Base-by-base conservation (phyloP, 176 grass and related monocot species). In the Pontederia crassipes region DNA sequence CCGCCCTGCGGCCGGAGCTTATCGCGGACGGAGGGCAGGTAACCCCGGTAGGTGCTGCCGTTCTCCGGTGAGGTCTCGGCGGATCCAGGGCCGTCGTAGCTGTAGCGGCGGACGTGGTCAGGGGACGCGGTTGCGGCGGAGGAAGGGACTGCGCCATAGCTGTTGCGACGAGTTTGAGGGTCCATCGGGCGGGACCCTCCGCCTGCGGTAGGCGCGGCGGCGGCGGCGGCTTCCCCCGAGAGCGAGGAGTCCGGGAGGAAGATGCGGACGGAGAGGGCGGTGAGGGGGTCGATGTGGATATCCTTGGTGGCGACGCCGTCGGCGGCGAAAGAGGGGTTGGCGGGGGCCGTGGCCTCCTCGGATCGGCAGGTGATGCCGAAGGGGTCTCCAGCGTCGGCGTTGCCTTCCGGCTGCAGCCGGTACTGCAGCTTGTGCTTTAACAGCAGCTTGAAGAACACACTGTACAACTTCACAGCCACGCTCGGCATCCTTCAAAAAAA, bases 381-480 rank as follows among this genome's bases (percentile, higher is more conserved):
- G 46, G 65, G 29, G 67, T 26, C 57, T 4, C 28, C 52, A 14
- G 45, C 62, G 0, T 51, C 46, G 60, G 10, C 14, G 11, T 3
- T 15, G 16, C 55, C 52, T 26, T 40, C 6, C 9, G 1, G 24
- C 11, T 4, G 67, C n/a, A 17, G 55, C 58, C 54, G 40, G 55
- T 49, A 67, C 55, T 95, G 85, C 50, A 95, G 85, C 63, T 82
- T 82, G 82, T 89, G 90, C 67, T 84, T 87, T 18, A 95, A 70
- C 12, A 89, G 72, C 17, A 95, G 67, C 82, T 95, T 95, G 85
- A 95, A 95, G 85, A 95, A 95, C 55, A 95, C 85, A 74, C 90
- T 95, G 82, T 95, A 95, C 69, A 95, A 78, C 77, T 95, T 86
- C 58, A 95, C 90, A 58, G 76, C 90, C 66, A 95, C 77, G 64